Percentiles rank a stretch among this genome's conserved stretches.
Evolutionary conservation across 257 asterid species (phyloP).

Genomic region (Nicotiana undulata): DNA sequence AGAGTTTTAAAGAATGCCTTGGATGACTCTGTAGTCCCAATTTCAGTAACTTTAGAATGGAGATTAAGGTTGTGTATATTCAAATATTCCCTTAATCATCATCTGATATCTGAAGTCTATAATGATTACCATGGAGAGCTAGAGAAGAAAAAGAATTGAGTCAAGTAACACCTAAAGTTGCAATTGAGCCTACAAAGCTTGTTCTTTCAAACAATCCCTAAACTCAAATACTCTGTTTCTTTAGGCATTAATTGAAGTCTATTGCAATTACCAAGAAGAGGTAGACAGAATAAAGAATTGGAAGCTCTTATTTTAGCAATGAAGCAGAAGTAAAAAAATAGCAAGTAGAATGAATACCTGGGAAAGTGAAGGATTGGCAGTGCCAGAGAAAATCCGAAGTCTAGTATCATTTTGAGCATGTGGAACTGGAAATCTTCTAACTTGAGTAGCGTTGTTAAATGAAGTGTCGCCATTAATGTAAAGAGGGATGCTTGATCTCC

Average conservation of each 20-base stretch:
- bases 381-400: constrained; percentile 80
- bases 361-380: constrained; percentile 78
- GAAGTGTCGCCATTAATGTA: constrained; percentile 24
- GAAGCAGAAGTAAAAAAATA: neutral
- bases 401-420: constrained; percentile 44
- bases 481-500: constrained; percentile 26
- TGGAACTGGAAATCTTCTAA: constrained; percentile 22
- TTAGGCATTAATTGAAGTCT: too few relatives aligned
- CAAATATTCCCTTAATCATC: neutral
- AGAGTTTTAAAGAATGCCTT: neutral
- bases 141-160: too few relatives aligned
- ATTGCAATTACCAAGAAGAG: too few relatives aligned
- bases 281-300: too few relatives aligned
- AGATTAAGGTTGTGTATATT: neutral
- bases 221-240: too few relatives aligned
- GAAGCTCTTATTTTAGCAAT: neutral
- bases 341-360: constrained; percentile 33
- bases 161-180: too few relatives aligned
- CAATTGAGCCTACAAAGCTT: too few relatives aligned
- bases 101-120: too few relatives aligned
- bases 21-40: neutral
- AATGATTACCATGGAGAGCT: too few relatives aligned
- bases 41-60: neutral
- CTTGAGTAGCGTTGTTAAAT: constrained; percentile 41
- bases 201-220: too few relatives aligned